A percentile compares a stretch with the other conserved stretches of the same genome.
Conservation (phyloP, 2,329 filamentous ascomycete species). For the Metarhizium humberi region DNA sequence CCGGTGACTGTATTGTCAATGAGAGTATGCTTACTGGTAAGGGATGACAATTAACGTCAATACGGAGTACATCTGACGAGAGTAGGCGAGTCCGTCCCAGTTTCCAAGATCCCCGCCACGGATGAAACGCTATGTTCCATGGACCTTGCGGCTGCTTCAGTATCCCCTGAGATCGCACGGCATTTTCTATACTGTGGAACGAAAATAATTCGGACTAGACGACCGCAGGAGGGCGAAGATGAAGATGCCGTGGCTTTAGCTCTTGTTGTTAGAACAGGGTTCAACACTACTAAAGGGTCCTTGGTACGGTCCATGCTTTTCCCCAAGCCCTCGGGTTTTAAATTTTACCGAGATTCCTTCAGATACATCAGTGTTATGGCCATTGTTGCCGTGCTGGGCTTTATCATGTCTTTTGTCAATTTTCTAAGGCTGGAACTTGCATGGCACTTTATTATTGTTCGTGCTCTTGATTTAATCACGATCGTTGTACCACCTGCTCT, state of each 20-base stretch:
- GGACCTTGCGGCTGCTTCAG: conserved; percentile 70
- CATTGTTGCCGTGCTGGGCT: conserved; percentile 73
- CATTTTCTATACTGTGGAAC: conserved; percentile 94
- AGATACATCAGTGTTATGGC: conserved; percentile 97
- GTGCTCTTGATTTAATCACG: conserved; percentile 90
- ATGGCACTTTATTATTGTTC: conserved; percentile 85
- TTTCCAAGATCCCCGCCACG: conserved; percentile 80
- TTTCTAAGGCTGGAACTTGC: conserved; percentile 76
- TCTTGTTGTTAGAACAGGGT: conserved; percentile 87
- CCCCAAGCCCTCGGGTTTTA: conserved; percentile 95
- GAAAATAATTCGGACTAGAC: conserved; percentile 82
- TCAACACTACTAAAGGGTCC: conserved; percentile 95
- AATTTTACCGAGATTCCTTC: conserved; percentile 96
- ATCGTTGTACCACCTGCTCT: conserved; percentile 94
- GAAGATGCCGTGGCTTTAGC: conserved; percentile 87
- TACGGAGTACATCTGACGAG: conserved; percentile 4
- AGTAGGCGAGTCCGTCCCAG: conserved; percentile 81
- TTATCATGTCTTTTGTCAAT: conserved; percentile 85
- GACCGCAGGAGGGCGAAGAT: conserved; percentile 76
- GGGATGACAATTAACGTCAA: conserved; percentile 20
- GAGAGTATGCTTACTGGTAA: conserved; percentile 87
- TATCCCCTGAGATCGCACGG: conserved; percentile 73
- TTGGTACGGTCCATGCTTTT: conserved; percentile 97
- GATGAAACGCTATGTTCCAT: conserved; percentile 70
- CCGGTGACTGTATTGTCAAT: conserved; percentile 96